Evolutionary conservation across 1,284 basidiomycete species (phyloP).

Genomic region (Apiotrichum gamsii): DNA sequence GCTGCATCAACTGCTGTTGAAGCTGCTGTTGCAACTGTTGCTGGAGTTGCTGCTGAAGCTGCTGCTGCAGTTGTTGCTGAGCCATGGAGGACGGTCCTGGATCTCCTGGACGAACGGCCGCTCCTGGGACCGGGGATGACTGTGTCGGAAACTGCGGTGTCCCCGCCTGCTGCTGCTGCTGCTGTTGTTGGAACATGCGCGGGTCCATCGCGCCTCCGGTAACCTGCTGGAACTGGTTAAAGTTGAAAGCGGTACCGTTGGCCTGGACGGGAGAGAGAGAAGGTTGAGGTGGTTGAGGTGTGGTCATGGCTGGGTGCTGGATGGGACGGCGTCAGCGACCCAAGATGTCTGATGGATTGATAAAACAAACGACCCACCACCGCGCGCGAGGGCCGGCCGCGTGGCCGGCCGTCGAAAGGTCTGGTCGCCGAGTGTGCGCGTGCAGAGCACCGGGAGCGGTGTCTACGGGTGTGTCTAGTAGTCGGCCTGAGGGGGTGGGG

Average conservation of each 20-base stretch:
- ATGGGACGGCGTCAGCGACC: neutral
- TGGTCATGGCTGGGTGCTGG: conserved; percentile 19
- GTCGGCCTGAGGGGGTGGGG: neutral
- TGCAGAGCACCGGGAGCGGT: conserved; percentile 10
- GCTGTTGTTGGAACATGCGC: conserved; percentile 22
- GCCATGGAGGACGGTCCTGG: conserved; percentile 31
- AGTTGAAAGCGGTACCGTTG: conserved; percentile 13
- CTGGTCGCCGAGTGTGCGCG: conserved; percentile 12
- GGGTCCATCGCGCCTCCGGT: conserved; percentile 15
- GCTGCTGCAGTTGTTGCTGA: conserved; percentile 4
- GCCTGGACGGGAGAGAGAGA: conserved; percentile 16
- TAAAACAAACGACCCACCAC: conserved; percentile 3
- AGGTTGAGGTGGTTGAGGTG: conserved; percentile 14
- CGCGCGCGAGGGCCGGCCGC: conserved; percentile 18
- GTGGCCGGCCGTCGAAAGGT: conserved; percentile 15
- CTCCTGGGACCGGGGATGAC: conserved; percentile 20
- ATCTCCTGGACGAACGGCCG: conserved; percentile 21
- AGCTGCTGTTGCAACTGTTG: conserved; percentile 11
- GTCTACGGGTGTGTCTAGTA: neutral
- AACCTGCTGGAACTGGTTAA: conserved; percentile 10
- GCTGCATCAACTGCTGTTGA: conserved; percentile 8
- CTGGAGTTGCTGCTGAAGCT: conserved; percentile 12
- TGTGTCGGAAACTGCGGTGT: conserved; percentile 12
- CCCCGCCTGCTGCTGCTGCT: too few species aligned
- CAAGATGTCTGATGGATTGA: too few species aligned